Evolutionary conservation across 2,329 filamentous ascomycete genomes (phyloP).

Genomic region (Penicillium hesseltinei): DNA sequence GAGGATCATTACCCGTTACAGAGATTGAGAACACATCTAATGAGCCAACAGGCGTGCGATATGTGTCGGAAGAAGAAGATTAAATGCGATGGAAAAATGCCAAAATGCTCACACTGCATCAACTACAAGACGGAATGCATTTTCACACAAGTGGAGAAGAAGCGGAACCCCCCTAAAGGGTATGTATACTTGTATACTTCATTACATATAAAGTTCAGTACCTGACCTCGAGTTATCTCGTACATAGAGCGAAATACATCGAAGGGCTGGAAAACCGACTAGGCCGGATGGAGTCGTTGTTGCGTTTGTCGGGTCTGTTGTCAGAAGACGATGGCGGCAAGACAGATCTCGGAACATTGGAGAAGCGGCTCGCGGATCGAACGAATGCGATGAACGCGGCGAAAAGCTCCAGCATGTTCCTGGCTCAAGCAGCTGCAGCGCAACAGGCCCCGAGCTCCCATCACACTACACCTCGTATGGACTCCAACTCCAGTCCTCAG

Average conservation of each 20-base stretch:
- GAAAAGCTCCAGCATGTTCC: slow-evolving; percentile 32
- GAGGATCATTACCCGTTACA: slow-evolving; percentile 39
- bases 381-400: slow-evolving; percentile 38
- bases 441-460: slow-evolving; percentile 37
- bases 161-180: slow-evolving; percentile 95
- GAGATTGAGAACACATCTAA: slow-evolving; percentile 8
- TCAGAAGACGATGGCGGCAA: slow-evolving; percentile 80
- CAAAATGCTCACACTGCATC: slow-evolving; percentile 89
- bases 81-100: slow-evolving; percentile 95
- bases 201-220: neutral
- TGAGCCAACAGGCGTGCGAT: slow-evolving; percentile 69
- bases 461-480: slow-evolving; percentile 48
- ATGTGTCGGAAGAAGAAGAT: slow-evolving; percentile 95
- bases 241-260: slow-evolving; percentile 82
- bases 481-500: slow-evolving; percentile 50
- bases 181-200: slow-evolving; percentile 49
- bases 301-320: slow-evolving; percentile 81
- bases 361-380: slow-evolving; percentile 67
- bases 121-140: slow-evolving; percentile 98
- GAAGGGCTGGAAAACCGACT: slow-evolving; percentile 93
- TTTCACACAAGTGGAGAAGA: slow-evolving; percentile 98
- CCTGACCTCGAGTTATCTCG: slow-evolving; percentile 39
- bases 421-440: slow-evolving; percentile 26
- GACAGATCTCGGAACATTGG: slow-evolving; percentile 82
- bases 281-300: slow-evolving; percentile 89